Evolutionary conservation across 768 basidiomycete species (phyloP).

Genomic region (Suillus subalutaceus): DNA sequence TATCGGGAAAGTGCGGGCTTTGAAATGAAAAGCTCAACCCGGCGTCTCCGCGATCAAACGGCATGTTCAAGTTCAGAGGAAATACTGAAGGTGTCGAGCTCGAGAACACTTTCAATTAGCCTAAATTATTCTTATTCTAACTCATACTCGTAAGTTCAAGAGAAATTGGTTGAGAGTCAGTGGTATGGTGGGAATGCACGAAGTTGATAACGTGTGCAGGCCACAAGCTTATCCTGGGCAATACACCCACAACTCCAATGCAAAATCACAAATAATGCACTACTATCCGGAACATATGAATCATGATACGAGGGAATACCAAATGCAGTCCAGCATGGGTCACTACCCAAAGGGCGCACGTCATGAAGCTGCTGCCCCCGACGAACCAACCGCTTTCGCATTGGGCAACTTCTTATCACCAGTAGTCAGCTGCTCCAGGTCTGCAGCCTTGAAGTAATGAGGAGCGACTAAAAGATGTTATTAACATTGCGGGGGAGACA

Average conservation of each 20-base stretch:
- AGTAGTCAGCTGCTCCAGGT: conserved; percentile 75
- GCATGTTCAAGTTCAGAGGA: too few relatives aligned
- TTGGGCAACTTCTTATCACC: conserved; percentile 97
- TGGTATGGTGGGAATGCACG: background rate
- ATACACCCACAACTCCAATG: background rate
- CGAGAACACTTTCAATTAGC: background rate
- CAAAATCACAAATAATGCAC: background rate
- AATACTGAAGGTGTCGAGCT: background rate
- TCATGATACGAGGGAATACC: background rate
- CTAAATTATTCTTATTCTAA: background rate
- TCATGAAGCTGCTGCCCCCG: conserved; percentile 19
- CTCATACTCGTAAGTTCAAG: background rate
- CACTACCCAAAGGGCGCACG: background rate
- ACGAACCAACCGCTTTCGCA: conserved; percentile 57
- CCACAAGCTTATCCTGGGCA: background rate
- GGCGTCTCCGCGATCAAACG: conserved; percentile 4
- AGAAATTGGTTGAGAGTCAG: background rate
- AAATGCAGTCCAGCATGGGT: background rate
- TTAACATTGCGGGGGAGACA: conserved; percentile 4
- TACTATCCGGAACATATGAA: background rate
- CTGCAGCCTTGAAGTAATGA: conserved; percentile 91
- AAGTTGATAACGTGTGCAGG: background rate
- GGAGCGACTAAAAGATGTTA: conserved; percentile 70
- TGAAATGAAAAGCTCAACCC: conserved; percentile 9
- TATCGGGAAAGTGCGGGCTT: conserved; percentile 8